Evolutionary conservation across 768 basidiomycete species (phyloP).

Genomic region (Termitomyces sp.): DNA sequence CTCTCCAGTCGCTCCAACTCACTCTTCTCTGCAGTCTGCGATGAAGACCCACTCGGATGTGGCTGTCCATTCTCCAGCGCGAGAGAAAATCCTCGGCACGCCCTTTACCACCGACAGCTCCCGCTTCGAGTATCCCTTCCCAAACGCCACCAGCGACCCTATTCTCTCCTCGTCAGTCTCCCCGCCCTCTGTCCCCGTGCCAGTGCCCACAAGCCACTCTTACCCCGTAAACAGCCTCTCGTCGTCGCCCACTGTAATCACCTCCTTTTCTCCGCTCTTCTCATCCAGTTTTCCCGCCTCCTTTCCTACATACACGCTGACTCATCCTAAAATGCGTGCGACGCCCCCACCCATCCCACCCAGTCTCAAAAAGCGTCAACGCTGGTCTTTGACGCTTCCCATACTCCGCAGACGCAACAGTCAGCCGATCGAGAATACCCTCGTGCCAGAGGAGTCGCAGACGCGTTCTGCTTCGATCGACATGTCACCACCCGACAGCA

Average conservation of each 20-base stretch:
- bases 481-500: neutral
- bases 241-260: conserved; percentile 10
- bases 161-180: conserved; percentile 7
- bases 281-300: conserved; percentile 1
- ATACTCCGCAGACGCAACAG: conserved; percentile 10
- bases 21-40: neutral
- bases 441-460: neutral
- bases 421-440: neutral
- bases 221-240: conserved; percentile 9
- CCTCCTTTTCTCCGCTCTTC: conserved; percentile 9
- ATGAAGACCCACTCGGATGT: neutral
- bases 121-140: conserved; percentile 29
- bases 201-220: neutral
- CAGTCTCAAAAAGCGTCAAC: conserved; percentile 20
- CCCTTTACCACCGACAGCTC: conserved; percentile 23
- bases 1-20: neutral
- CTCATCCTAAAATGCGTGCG: conserved; percentile 19
- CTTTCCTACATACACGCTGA: conserved; percentile 11
- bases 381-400: conserved; percentile 16
- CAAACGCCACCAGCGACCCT: neutral
- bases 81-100: conserved; percentile 25
- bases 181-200: conserved; percentile 5
- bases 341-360: conserved; percentile 22
- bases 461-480: neutral
- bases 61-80: conserved; percentile 20